These are phyloP conservation scores for Penicillium cinerascens DNA, from an alignment of 495 filamentous ascomycete species.

Conservation along the genomic window DNA sequence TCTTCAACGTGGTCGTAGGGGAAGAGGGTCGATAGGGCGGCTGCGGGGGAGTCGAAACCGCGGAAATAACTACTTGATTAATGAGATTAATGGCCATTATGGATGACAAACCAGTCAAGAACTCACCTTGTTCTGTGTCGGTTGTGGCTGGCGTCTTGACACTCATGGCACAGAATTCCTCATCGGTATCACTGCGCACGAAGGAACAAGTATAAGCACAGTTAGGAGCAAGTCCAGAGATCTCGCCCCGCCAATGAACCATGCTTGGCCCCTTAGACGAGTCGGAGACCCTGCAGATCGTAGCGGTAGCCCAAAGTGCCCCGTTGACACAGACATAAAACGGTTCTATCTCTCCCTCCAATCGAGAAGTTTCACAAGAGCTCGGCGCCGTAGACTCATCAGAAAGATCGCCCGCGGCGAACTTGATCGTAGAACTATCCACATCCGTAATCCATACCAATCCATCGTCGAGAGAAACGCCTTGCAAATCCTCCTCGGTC, in stretches of 20 bases:
- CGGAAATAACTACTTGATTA: slow-evolving; percentile 33
- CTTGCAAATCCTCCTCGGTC: slow-evolving; percentile 81
- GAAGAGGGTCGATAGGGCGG: slow-evolving; percentile 73
- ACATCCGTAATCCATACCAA: slow-evolving; percentile 87
- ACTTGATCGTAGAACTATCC: slow-evolving; percentile 75
- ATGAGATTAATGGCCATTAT: slow-evolving; percentile 3
- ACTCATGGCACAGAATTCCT: slow-evolving; percentile 71
- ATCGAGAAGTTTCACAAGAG: slow-evolving; percentile 29
- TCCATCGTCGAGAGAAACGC: slow-evolving; percentile 72
- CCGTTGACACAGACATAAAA: slow-evolving; percentile 89
- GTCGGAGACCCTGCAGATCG: slow-evolving; percentile 55
- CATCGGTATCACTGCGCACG: slow-evolving; percentile 66
- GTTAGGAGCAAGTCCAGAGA: slow-evolving; percentile 81
- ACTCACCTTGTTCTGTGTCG: slow-evolving; percentile 60
- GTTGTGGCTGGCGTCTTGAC: slow-evolving; percentile 74
- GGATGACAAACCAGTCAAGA: background rate
- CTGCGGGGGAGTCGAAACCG: slow-evolving; percentile 44
- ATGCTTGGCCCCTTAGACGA: slow-evolving; percentile 50
- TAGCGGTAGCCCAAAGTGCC: slow-evolving; percentile 80
- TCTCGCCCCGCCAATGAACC: slow-evolving; percentile 71
- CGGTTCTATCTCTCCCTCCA: slow-evolving; percentile 59
- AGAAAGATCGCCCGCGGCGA: slow-evolving; percentile 69
- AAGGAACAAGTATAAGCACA: slow-evolving; percentile 86
- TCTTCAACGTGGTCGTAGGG: slow-evolving; percentile 84
- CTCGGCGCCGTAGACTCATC: slow-evolving; percentile 35